Evolutionary conservation across 2,329 filamentous ascomycete genomes (phyloP), one percentile per base, ranked within the genome.

Genomic region (Nigrospora osmanthi): DNA sequence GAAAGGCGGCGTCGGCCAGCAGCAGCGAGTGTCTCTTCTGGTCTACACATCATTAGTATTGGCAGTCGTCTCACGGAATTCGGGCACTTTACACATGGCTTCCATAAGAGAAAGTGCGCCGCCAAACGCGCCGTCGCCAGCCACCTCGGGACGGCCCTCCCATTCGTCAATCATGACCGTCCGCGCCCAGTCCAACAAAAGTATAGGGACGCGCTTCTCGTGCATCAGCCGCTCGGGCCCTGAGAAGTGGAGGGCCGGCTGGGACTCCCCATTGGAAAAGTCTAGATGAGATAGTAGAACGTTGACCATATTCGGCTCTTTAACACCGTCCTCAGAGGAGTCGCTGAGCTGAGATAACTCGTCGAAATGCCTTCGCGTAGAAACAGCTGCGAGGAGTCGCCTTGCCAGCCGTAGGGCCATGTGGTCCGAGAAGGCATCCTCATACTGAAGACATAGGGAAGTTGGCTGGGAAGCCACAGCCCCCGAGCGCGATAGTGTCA

Each of bases 141-240:
- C 71, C 42, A 95, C 76, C 37, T 83, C 76, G 1, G 86, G 76
- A 44, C 78, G 78, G 0, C 88, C 87, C 57, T 91, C 78, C 90
- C 90, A 96, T 49, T 87, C 81, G 45, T 82, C 80, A 38, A 94
- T 66, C 56, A 95, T 77, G 1, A 93, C 75, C 0, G 83, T 81
- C 47, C 85, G 75, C 16, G 85, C 77, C 85, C 84, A 89, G 55
- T 89, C 85, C 23, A 89, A 64, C 6, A 80, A 66, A 14, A 81
- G 60, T 11, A 73, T 77, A 9, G 75, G 77, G 15, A 77, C 69
- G 33, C 75, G 67, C 31, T 73, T 76, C 53, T 81, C 78, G 50
- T 80, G 80, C 17, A 77, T 54, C 13, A 69, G 66, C n/a, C 71
- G 70, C 48, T 79, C 78, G 1, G 68, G 51, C 34, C 71, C 64